A percentile compares a stretch with the other conserved stretches of the same genome.
These are phyloP conservation scores for Penicillium capsulatum DNA, from an alignment of 2,329 filamentous ascomycete genomes.

Conservation along the genomic window DNA sequence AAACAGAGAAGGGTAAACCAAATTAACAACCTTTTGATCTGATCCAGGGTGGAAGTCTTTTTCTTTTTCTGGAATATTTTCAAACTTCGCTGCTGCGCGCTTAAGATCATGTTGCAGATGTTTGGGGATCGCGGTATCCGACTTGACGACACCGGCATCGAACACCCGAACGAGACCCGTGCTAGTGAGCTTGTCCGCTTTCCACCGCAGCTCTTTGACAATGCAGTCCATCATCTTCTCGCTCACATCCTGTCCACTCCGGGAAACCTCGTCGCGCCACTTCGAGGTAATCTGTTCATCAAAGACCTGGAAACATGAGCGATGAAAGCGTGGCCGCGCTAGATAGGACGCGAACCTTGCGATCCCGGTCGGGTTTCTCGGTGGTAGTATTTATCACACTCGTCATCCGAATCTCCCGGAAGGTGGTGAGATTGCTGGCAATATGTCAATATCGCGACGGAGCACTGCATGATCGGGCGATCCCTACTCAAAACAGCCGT, in stretches of 20 bases:
- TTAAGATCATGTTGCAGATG: conserved; percentile 44
- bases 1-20: conserved; percentile 59
- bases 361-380: conserved; percentile 41
- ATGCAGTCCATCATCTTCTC: conserved; percentile 38
- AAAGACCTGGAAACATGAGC: background rate
- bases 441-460: background rate
- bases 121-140: conserved; percentile 46
- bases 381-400: conserved; percentile 40
- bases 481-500: background rate
- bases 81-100: conserved; percentile 47
- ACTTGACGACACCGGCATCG: conserved; percentile 51
- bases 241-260: conserved; percentile 25
- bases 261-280: conserved; percentile 1
- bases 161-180: conserved; percentile 43
- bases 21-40: conserved; percentile 55
- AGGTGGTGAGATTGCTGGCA: background rate
- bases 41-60: conserved; percentile 63
- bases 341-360: conserved; percentile 28
- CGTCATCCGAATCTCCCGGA: conserved; percentile 41
- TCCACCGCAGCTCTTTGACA: conserved; percentile 49
- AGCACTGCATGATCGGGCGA: background rate
- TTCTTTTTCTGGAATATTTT: conserved; percentile 39
- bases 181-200: conserved; percentile 41
- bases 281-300: background rate
- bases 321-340: background rate